A percentile compares a stretch with the other conserved stretches of the same genome.
phyloP scores from a whole-genome alignment of 495 filamentous ascomycete genomes.

The Penicillium waksmanii region DNA sequence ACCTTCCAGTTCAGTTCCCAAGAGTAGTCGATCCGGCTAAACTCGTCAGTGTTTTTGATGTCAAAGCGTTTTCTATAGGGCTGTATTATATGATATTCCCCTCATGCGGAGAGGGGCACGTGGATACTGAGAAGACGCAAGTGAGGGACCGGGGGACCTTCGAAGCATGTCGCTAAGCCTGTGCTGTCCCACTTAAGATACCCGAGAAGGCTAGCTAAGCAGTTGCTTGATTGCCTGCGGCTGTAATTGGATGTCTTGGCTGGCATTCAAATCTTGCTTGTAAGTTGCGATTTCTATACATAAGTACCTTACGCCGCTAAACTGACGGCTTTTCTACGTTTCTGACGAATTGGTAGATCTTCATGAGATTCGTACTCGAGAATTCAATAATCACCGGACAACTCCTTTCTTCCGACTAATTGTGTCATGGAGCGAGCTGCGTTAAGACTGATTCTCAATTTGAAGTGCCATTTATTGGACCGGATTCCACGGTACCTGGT shows the following conservation, averaged over 20 bases:
- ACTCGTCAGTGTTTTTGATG: not conserved
- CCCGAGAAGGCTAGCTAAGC: not conserved
- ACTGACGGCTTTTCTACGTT: too few relatives aligned
- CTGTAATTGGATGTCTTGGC: slow-evolving; percentile 7
- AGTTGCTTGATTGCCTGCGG: slow-evolving; percentile 4
- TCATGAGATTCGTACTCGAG: too few relatives aligned
- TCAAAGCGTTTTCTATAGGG: not conserved
- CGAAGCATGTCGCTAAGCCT: not conserved
- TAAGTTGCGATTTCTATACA: not conserved
- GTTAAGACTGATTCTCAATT: not conserved
- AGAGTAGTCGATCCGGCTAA: not conserved
- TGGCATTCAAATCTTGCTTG: slow-evolving; percentile 3
- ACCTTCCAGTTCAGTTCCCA: not conserved
- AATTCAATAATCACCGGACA: too few relatives aligned
- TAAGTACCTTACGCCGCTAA: not conserved
- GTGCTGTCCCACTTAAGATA: not conserved
- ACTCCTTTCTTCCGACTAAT: too few relatives aligned
- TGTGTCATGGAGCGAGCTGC: too few relatives aligned
- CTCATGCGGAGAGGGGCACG: slow-evolving; percentile 15
- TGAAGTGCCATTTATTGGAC: not conserved
- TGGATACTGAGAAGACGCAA: not conserved
- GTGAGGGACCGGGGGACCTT: not conserved
- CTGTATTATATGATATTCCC: slow-evolving; percentile 10
- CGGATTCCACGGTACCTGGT: slow-evolving; percentile 6
- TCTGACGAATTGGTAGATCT: too few relatives aligned